Base-by-base conservation (phyloP, 371 early-diverging fungal genomes). In the Haplosporangium sp. region DNA sequence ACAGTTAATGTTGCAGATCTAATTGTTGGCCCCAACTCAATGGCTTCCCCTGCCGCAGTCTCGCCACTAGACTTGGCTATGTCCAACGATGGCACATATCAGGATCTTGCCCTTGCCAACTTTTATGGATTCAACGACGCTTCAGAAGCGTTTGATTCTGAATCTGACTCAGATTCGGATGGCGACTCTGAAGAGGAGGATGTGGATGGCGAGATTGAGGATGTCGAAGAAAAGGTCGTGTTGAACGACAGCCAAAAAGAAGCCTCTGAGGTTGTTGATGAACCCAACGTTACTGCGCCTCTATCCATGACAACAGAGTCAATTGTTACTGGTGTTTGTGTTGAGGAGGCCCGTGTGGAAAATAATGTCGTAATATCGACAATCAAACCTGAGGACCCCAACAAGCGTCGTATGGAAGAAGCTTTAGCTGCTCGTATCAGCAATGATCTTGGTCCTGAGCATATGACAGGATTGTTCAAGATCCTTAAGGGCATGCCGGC, bases 371-470 rank as follows among this genome's bases (percentile, higher is more conserved):
- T 47, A 2, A 13, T 47, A 15, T 13, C 61, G 5, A 20, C 34
- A 1, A 45, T 40, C 45, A 64, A 44, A 35, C 63, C 69, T 4
- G 74, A 67, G 27, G 79, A 74, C 39, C 74, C 79, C n/a, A 79
- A 74, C 61, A 79, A 79, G 53, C 74, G 79, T 9, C 79, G 79
- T n/a, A 79, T 79, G 79, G 79, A 74, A 50, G 79, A 79, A 48
- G 67, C 55, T 10, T 58, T 79, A 37, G 79, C 63, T 10, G 58
- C 71, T 17, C 79, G 79, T 4, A 74, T 79, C 59, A 70, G 48
- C 55, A 79, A 79, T 53, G 79, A 79, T 44, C 63, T 79, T 6
- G 79, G 74, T 13, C 70, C 67, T 17, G 79, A 79, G 35, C 74
- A 79, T 59, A 79, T 74, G 71, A 52, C 70, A 2, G 79, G 79